These are phyloP conservation scores for Melampsora americana DNA, from an alignment of 1,284 basidiomycete genomes.

Conservation along the genomic window DNA sequence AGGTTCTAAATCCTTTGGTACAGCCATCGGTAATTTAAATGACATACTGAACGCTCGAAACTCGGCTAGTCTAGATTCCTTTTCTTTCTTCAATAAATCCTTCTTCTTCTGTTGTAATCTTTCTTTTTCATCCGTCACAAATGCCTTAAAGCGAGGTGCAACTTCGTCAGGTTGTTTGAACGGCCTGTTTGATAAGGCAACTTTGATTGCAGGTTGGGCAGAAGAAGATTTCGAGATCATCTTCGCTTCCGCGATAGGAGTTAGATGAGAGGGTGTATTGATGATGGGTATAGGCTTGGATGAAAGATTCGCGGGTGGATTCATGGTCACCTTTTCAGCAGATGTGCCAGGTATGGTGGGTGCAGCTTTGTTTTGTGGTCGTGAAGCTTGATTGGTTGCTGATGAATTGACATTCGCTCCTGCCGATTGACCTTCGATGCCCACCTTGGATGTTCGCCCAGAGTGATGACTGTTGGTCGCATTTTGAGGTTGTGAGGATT, in stretches of 20 bases:
- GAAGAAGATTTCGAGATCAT: slow-evolving; percentile 12
- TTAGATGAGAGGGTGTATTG: slow-evolving; percentile 8
- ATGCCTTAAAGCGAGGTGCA: slow-evolving; percentile 67
- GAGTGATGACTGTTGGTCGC: slow-evolving; percentile 34
- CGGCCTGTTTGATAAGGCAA: neutral
- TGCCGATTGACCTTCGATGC: neutral
- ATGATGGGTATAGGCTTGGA: slow-evolving; percentile 45
- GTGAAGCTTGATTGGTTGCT: neutral
- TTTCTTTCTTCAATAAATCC: slow-evolving; percentile 82
- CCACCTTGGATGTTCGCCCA: slow-evolving; percentile 44
- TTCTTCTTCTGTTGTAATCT: slow-evolving; percentile 84
- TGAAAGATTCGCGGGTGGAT: neutral
- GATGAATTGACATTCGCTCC: neutral
- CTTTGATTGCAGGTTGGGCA: slow-evolving; percentile 47
- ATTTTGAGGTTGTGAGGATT: slow-evolving; percentile 17
- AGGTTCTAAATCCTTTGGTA: slow-evolving; percentile 87
- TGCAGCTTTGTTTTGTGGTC: neutral
- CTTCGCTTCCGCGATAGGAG: neutral
- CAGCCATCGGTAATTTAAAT: slow-evolving; percentile 86
- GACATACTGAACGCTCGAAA: slow-evolving; percentile 83
- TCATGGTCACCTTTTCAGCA: neutral
- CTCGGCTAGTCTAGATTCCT: slow-evolving; percentile 86
- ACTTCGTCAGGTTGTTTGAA: slow-evolving; percentile 46
- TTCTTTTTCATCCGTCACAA: slow-evolving; percentile 83
- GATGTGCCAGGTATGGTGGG: neutral